Conservation (phyloP, 441 rosid genomes). For the Jatropha podagrica region DNA sequence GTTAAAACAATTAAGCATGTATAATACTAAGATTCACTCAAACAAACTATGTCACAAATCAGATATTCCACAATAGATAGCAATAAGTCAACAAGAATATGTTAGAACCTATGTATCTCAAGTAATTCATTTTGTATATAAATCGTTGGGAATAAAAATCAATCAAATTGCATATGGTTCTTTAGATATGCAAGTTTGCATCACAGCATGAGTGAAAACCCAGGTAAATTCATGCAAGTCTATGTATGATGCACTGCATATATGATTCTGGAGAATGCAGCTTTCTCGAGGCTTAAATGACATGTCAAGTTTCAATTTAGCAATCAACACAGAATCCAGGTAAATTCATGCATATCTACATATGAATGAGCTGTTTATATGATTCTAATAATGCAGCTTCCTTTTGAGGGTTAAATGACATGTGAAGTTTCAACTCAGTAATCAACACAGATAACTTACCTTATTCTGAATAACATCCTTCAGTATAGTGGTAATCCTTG, state of each 20-base stretch:
- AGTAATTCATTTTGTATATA: neutral
- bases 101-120: neutral
- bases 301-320: neutral
- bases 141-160: neutral
- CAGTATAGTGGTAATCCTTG: constrained; percentile 83
- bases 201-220: neutral
- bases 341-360: neutral
- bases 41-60: neutral
- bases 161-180: neutral
- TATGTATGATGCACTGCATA: neutral
- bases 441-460: constrained; percentile 39
- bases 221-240: too few species aligned
- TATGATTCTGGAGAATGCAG: neutral
- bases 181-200: neutral
- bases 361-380: neutral
- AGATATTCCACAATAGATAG: neutral
- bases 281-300: neutral
- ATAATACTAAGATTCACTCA: neutral
- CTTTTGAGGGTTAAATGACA: neutral
- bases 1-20: neutral
- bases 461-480: constrained; percentile 97
- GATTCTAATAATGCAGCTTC: neutral
- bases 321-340: neutral
- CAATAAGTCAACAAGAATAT: neutral
- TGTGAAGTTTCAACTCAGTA: neutral